Conservation (phyloP, 805 yeast genomes). For the Citeromyces matritensis region DNA sequence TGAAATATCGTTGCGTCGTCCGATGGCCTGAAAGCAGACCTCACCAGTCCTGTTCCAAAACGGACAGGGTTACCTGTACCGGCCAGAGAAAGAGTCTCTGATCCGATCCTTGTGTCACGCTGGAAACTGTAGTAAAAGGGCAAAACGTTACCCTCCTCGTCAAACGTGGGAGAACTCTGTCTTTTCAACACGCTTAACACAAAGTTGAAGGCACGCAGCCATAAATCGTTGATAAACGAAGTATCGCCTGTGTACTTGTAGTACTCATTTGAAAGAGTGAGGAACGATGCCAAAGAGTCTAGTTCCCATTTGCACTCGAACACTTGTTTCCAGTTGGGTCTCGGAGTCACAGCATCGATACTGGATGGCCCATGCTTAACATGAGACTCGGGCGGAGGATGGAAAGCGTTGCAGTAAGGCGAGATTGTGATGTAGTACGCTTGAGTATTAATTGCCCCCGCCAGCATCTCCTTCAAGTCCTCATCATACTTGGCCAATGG, state of each 20-base stretch:
- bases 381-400: slow-evolving; percentile 51
- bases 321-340: slow-evolving; percentile 54
- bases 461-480: slow-evolving; percentile 31
- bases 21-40: slow-evolving; percentile 79
- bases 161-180: slow-evolving; percentile 49
- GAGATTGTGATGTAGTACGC: slow-evolving; percentile 42
- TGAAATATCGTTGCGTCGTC: slow-evolving; percentile 79
- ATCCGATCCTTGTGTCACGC: slow-evolving; percentile 57
- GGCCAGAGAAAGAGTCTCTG: slow-evolving; percentile 66
- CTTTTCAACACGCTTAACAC: slow-evolving; percentile 36
- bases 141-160: slow-evolving; percentile 28
- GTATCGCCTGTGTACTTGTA: slow-evolving; percentile 35
- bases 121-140: slow-evolving; percentile 52
- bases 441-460: slow-evolving; percentile 75
- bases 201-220: slow-evolving; percentile 45
- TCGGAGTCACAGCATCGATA: slow-evolving; percentile 52
- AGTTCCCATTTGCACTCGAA: slow-evolving; percentile 87
- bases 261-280: slow-evolving; percentile 63
- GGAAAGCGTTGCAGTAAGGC: slow-evolving; percentile 88
- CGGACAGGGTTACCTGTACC: slow-evolving; percentile 83
- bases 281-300: slow-evolving; percentile 73
- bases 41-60: slow-evolving; percentile 49
- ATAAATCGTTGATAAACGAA: slow-evolving; percentile 27
- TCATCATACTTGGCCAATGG: slow-evolving; percentile 39
- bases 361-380: slow-evolving; percentile 35